These are phyloP conservation scores for Aphanocladium album DNA, from an alignment of 2,329 filamentous ascomycete species.

Conservation along the genomic window DNA sequence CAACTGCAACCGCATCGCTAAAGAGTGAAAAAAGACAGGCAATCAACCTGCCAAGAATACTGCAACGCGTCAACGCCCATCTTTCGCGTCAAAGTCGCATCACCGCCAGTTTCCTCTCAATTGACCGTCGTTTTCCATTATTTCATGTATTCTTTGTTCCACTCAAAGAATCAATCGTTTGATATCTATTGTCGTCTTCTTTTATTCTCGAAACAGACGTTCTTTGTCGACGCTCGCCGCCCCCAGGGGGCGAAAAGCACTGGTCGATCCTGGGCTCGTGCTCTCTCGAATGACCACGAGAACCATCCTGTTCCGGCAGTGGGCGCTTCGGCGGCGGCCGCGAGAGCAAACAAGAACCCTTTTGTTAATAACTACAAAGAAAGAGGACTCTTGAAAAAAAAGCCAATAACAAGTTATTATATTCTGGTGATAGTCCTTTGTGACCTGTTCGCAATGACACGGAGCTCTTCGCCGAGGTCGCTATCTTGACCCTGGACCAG, in stretches of 20 bases:
- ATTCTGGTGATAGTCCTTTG: neutral
- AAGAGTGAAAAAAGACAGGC: neutral
- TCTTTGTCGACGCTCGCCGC: too few relatives aligned
- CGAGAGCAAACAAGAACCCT: neutral
- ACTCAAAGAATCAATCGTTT: too few relatives aligned
- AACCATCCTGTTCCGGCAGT: too few relatives aligned
- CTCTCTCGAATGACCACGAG: neutral
- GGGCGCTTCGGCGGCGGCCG: neutral
- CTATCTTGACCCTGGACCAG: neutral
- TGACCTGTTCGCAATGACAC: neutral
- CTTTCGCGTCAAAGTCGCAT: neutral
- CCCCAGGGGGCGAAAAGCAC: neutral
- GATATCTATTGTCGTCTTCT: too few relatives aligned
- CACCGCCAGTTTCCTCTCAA: neutral
- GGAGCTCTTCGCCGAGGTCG: neutral
- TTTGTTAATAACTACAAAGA: neutral
- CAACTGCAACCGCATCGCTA: neutral
- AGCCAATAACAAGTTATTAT: neutral
- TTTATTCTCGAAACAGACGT: too few relatives aligned
- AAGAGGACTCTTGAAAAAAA: too few relatives aligned
- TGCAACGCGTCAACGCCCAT: too few relatives aligned
- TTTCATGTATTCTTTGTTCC: too few relatives aligned
- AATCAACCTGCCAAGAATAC: too few relatives aligned
- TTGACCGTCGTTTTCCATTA: too few relatives aligned
- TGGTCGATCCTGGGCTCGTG: neutral